Conservation (phyloP, 2,329 filamentous ascomycete species). For the Ceratocystis cacaofunesta region DNA sequence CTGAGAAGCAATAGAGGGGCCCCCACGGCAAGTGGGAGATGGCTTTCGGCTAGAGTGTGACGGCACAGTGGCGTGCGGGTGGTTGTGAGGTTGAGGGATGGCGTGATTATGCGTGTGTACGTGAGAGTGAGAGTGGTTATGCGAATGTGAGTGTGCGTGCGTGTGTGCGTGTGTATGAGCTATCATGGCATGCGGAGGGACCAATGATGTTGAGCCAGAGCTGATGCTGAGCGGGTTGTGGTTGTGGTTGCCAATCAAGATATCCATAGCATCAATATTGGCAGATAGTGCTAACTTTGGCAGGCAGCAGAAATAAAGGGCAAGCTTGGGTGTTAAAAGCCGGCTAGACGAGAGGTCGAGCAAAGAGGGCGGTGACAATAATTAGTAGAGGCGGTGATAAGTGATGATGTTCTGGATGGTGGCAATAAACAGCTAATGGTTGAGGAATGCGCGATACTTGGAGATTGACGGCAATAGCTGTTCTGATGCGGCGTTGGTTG, state of each 20-base stretch:
- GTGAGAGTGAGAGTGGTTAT: not conserved
- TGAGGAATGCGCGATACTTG: too few relatives aligned
- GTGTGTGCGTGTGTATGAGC: slow-evolving; percentile 4
- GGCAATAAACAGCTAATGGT: not conserved
- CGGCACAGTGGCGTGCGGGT: not conserved
- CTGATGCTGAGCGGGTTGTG: slow-evolving; percentile 1
- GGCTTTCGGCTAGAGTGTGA: not conserved
- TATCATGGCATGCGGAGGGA: slow-evolving; percentile 13
- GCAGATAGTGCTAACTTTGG: not conserved
- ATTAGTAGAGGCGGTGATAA: not conserved
- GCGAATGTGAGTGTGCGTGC: not conserved
- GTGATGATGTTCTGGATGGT: not conserved
- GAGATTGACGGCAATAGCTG: not conserved
- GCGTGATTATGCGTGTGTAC: not conserved
- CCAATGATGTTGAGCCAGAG: not conserved
- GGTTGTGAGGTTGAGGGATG: not conserved
- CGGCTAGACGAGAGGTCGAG: not conserved
- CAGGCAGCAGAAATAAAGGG: not conserved
- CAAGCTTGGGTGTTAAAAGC: not conserved
- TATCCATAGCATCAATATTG: slow-evolving; percentile 4
- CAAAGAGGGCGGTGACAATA: not conserved
- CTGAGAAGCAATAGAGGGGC: not conserved
- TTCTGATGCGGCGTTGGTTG: not conserved
- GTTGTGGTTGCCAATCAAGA: slow-evolving; percentile 8
- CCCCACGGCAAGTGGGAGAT: not conserved